phyloP scores from a whole-genome alignment of 2,329 filamentous ascomycete species.

The Geosmithia flava region DNA sequence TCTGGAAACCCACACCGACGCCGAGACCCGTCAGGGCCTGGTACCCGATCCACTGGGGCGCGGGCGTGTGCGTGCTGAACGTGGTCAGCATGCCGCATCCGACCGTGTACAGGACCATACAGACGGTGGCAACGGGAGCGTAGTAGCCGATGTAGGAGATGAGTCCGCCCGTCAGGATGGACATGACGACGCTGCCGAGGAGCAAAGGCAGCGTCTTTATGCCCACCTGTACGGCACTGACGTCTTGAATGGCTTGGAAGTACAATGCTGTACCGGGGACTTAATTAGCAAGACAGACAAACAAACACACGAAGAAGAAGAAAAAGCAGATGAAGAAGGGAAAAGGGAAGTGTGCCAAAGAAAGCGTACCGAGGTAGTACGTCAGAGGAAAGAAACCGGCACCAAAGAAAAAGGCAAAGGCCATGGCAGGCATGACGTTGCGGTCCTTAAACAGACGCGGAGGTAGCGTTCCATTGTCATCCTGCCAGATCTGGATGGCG shows the following conservation, averaged over 20 bases:
- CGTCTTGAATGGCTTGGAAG: slow-evolving; percentile 30
- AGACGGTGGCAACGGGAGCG: slow-evolving; percentile 24
- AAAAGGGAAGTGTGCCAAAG: too few species aligned
- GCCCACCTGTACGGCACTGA: slow-evolving; percentile 14
- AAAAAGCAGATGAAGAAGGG: too few species aligned
- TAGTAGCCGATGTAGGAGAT: slow-evolving; percentile 16
- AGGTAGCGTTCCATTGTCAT: slow-evolving; percentile 2
- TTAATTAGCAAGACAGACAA: slow-evolving; percentile 9
- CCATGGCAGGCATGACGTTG: slow-evolving; percentile 16
- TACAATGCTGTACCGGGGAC: slow-evolving; percentile 10
- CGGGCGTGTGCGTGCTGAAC: slow-evolving; percentile 30
- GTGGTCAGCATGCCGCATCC: slow-evolving; percentile 44
- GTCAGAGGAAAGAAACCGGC: slow-evolving; percentile 30
- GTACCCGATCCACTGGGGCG: slow-evolving; percentile 43
- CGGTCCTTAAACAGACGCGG: slow-evolving; percentile 2
- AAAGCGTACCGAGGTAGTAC: slow-evolving; percentile 32
- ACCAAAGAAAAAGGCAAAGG: slow-evolving; percentile 27
- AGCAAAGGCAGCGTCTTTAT: slow-evolving; percentile 8
- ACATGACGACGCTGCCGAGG: slow-evolving; percentile 22
- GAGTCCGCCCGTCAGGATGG: slow-evolving; percentile 27
- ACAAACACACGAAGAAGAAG: slow-evolving; percentile 3
- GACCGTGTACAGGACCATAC: slow-evolving; percentile 26
- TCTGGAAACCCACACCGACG: slow-evolving; percentile 34
- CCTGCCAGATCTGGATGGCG: slow-evolving; percentile 4
- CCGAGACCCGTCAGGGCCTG: slow-evolving; percentile 44